Evolutionary conservation across 768 basidiomycete species (phyloP).

Genomic region (Trametopsis cervina): DNA sequence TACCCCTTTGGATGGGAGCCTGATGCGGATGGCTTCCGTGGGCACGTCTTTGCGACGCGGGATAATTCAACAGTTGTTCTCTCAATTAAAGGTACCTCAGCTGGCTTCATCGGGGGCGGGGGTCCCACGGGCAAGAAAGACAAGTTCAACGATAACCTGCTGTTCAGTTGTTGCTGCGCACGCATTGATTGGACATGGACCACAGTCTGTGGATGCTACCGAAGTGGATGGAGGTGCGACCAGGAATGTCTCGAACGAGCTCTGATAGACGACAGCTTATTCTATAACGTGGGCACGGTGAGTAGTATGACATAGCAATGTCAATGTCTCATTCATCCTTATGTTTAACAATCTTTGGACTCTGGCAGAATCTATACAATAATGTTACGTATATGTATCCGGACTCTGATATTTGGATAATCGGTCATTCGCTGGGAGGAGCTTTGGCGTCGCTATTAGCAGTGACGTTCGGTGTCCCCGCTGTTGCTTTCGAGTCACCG

Average conservation of each 20-base stretch:
- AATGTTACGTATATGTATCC: constrained; percentile 93
- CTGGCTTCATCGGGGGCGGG: constrained; percentile 61
- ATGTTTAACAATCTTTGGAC: background rate
- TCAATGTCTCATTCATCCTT: background rate
- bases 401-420: constrained; percentile 82
- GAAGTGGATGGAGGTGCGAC: constrained; percentile 75
- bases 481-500: constrained; percentile 83
- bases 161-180: constrained; percentile 95
- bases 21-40: constrained; percentile 81
- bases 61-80: constrained; percentile 83
- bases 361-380: constrained; percentile 79
- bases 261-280: constrained; percentile 72
- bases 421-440: constrained; percentile 65
- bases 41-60: constrained; percentile 81
- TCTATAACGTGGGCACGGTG: constrained; percentile 87
- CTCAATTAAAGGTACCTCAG: constrained; percentile 92
- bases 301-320: too few species aligned
- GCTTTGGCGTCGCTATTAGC: constrained; percentile 80
- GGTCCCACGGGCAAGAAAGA: constrained; percentile 89
- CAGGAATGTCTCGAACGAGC: constrained; percentile 71
- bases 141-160: constrained; percentile 86
- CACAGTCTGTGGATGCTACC: constrained; percentile 86
- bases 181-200: constrained; percentile 90
- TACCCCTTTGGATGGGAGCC: constrained; percentile 92
- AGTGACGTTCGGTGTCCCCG: constrained; percentile 83